These are phyloP conservation scores for Candida insectalens DNA, from an alignment of 805 yeast species.

Conservation along the genomic window DNA sequence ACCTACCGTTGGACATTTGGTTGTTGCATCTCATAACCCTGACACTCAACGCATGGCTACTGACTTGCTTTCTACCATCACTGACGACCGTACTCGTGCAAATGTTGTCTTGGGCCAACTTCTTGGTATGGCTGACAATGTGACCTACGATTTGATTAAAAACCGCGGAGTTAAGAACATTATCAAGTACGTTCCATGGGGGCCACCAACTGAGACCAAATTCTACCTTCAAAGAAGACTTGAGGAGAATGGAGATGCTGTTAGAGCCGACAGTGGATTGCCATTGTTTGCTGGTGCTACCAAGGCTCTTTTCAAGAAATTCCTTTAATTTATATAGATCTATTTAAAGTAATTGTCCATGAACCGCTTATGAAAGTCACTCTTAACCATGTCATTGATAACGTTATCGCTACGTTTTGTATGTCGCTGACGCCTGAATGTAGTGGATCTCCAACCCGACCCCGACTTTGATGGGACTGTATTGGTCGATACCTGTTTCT, in stretches of 20 bases:
- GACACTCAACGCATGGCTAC: slow-evolving; percentile 71
- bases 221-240: slow-evolving; percentile 81
- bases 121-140: slow-evolving; percentile 91
- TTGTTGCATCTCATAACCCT: slow-evolving; percentile 85
- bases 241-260: slow-evolving; percentile 95
- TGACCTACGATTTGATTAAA: slow-evolving; percentile 64
- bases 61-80: slow-evolving; percentile 30
- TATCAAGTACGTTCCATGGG: slow-evolving; percentile 96
- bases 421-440: slow-evolving; percentile 16
- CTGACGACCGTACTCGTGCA: slow-evolving; percentile 26
- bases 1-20: slow-evolving; percentile 59
- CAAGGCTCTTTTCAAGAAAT: slow-evolving; percentile 25
- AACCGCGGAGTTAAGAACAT: slow-evolving; percentile 62
- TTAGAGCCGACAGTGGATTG: slow-evolving; percentile 74
- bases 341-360: slow-evolving; percentile 29
- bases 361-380: slow-evolving; percentile 32
- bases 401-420: slow-evolving; percentile 3
- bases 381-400: slow-evolving; percentile 25
- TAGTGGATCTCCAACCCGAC: slow-evolving; percentile 28
- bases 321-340: slow-evolving; percentile 8
- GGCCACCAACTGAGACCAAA: slow-evolving; percentile 89
- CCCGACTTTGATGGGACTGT: too few relatives aligned
- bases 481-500: slow-evolving; percentile 3
- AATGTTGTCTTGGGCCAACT: slow-evolving; percentile 84
- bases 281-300: slow-evolving; percentile 52